These are phyloP conservation scores for Pulicaria dysenterica DNA, from an alignment of 129 eudicot genomes.

Conservation along the genomic window DNA sequence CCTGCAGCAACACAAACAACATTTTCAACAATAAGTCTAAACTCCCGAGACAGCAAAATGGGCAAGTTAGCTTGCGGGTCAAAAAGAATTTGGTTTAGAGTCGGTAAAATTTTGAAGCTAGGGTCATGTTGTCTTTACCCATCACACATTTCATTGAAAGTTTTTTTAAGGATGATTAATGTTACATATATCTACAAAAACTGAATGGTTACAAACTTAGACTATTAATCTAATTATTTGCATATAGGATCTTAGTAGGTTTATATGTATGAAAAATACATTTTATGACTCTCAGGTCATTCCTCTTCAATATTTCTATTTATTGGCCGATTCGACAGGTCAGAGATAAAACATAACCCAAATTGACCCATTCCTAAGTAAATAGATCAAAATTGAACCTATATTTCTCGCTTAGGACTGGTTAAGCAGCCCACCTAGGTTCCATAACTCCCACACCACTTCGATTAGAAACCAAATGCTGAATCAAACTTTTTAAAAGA, in stretches of 20 bases:
- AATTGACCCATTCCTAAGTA: neutral
- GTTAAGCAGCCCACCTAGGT: no score
- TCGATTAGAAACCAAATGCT: neutral
- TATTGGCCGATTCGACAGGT: neutral
- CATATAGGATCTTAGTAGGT: neutral
- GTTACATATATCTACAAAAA: no score
- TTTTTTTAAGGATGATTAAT: neutral
- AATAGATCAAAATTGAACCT: neutral
- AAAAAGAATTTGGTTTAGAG: neutral
- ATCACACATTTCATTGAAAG: no score
- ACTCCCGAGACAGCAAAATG: neutral
- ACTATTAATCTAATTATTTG: neutral
- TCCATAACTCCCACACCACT: neutral
- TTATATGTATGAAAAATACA: neutral
- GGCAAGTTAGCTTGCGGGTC: neutral
- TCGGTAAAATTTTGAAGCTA: no score
- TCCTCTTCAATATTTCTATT: neutral
- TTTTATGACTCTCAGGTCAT: neutral
- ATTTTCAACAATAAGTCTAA: conserved; percentile 1
- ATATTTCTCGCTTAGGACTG: no score
- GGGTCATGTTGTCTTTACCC: neutral
- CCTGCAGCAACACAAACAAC: conserved; percentile 44
- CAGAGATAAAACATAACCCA: conserved; percentile 1
- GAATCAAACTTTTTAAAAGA: neutral
- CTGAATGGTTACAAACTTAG: neutral